These are phyloP conservation scores for Xylaria venustula DNA, from an alignment of 495 filamentous ascomycete genomes.

Conservation along the genomic window DNA sequence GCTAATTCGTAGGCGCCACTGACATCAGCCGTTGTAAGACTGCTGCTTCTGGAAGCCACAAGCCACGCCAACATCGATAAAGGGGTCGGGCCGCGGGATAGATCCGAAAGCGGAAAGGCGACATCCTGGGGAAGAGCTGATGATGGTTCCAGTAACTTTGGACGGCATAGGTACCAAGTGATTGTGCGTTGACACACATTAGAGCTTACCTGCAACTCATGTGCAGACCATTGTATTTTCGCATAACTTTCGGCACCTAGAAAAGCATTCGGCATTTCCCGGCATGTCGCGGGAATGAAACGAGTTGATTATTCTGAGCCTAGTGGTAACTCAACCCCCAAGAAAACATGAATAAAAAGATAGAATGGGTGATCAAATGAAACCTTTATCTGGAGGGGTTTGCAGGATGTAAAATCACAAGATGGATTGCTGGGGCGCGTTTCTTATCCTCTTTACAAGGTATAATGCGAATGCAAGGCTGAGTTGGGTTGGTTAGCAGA, in stretches of 20 bases:
- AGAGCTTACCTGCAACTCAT: not conserved
- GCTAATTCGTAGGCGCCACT: constrained; percentile 6
- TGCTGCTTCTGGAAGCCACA: not conserved
- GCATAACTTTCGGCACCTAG: not conserved
- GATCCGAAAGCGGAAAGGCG: constrained; percentile 11
- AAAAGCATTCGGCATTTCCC: not conserved
- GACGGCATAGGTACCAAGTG: not conserved
- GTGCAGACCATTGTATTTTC: constrained; percentile 11
- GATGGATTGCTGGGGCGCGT: too few relatives aligned
- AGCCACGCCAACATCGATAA: not conserved
- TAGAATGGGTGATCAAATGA: not conserved
- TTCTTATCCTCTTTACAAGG: too few relatives aligned
- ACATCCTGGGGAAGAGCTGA: not conserved
- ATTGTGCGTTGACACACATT: constrained; percentile 4
- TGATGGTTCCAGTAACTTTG: not conserved
- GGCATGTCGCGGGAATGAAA: not conserved
- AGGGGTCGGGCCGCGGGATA: constrained; percentile 3
- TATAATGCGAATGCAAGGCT: too few relatives aligned
- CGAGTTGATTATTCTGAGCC: not conserved
- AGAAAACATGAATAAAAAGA: not conserved
- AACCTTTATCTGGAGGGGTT: not conserved
- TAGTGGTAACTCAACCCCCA: not conserved
- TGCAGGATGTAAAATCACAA: too few relatives aligned
- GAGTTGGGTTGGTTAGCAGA: too few relatives aligned
- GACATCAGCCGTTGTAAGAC: constrained; percentile 7